These are phyloP conservation scores for Botrytis fabae DNA, from an alignment of 2,329 filamentous ascomycete genomes.

Conservation along the genomic window DNA sequence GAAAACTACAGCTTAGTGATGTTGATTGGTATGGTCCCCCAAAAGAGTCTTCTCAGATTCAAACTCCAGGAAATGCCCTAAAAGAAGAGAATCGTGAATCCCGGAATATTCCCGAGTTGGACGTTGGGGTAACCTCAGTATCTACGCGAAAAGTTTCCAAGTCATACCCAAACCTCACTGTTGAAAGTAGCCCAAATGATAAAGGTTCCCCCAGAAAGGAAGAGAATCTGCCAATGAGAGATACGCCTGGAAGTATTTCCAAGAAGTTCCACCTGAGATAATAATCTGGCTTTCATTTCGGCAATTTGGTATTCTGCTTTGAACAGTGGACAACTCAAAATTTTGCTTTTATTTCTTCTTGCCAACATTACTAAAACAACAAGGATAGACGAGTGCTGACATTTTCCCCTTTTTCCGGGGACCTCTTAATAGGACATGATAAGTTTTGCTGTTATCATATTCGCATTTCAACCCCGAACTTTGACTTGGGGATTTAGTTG, in stretches of 20 bases:
- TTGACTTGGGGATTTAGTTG: neutral
- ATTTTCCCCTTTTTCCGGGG: conserved; percentile 15
- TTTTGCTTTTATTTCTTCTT: conserved; percentile 21
- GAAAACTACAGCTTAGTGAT: conserved; percentile 92
- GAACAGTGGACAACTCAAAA: neutral
- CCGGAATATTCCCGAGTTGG: conserved; percentile 8
- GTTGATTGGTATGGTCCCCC: conserved; percentile 81
- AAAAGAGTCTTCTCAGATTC: conserved; percentile 29
- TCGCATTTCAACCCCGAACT: neutral
- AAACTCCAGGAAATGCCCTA: conserved; percentile 25
- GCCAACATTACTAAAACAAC: conserved; percentile 10
- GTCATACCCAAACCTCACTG: neutral
- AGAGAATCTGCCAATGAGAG: conserved; percentile 32
- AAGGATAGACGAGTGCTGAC: conserved; percentile 23
- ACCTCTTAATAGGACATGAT: conserved; percentile 26
- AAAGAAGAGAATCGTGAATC: neutral
- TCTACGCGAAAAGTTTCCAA: conserved; percentile 17
- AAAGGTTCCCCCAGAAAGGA: conserved; percentile 19
- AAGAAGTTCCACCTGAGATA: conserved; percentile 17
- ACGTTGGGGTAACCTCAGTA: neutral
- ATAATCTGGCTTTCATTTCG: conserved; percentile 29
- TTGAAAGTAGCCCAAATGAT: neutral
- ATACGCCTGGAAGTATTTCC: conserved; percentile 34
- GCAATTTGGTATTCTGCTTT: conserved; percentile 15
- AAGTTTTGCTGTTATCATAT: conserved; percentile 18